Conservation (phyloP, 306 rosid species). For the Rubus parviflorus region DNA sequence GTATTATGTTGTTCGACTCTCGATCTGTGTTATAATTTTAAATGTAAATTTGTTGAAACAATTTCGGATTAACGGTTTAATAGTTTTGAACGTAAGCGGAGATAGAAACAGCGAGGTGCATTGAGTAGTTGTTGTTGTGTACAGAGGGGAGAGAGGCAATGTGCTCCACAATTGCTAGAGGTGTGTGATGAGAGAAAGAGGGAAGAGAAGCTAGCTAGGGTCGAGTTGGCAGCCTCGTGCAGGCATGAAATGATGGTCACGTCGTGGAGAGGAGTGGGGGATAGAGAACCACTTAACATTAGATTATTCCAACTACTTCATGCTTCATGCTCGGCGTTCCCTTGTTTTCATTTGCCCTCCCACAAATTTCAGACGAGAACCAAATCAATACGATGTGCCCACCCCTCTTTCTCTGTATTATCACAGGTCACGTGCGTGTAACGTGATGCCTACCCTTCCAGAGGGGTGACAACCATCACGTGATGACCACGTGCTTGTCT, state of each 20-base stretch:
- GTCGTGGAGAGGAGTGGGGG: constrained; percentile 18
- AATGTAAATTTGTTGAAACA: not conserved
- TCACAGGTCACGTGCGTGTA: constrained; percentile 29
- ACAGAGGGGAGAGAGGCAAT: not conserved
- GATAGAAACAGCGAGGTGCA: not conserved
- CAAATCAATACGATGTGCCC: constrained; percentile 13
- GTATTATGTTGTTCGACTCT: not conserved
- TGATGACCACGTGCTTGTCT: constrained; percentile 3
- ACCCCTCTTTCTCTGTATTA: not conserved
- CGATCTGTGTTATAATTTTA: not conserved
- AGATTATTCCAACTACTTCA: not conserved
- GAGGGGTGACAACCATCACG: constrained; percentile 6
- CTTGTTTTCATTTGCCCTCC: not conserved
- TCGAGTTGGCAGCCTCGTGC: constrained; percentile 30
- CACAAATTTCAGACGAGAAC: constrained; percentile 11
- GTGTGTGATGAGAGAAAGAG: not conserved
- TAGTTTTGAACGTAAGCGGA: too few species aligned
- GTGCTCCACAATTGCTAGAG: not conserved
- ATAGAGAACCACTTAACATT: constrained; percentile 1
- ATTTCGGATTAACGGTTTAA: not conserved
- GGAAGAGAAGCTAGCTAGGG: not conserved
- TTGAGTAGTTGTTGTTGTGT: not conserved
- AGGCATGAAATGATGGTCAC: constrained; percentile 30
- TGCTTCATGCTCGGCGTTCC: not conserved
- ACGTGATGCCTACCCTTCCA: constrained; percentile 11